A percentile compares a stretch with the other conserved stretches of the same genome.
These are phyloP conservation scores for Cylindrotheca fusiformis DNA, from an alignment of 108 stramenopile genomes.

Conservation along the genomic window DNA sequence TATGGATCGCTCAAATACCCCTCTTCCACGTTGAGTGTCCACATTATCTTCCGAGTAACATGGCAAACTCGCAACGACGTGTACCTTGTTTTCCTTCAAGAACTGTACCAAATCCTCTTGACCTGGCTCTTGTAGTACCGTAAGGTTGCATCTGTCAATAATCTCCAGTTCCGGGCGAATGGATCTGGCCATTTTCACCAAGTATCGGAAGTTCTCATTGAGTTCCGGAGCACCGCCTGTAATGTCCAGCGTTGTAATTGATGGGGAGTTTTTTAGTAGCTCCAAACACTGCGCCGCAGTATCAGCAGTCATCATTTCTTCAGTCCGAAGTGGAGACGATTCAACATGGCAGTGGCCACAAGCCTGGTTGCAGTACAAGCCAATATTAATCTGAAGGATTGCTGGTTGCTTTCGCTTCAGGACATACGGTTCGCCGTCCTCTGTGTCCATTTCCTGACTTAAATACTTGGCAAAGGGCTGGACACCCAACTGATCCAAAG, in stretches of 20 bases:
- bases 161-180: conserved; percentile 82
- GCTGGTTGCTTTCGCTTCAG: conserved; percentile 30
- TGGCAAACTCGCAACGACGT: conserved; percentile 89
- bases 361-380: conserved; percentile 97
- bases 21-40: conserved; percentile 91
- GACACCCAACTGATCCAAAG: conserved; percentile 80
- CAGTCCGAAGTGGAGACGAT: conserved; percentile 85
- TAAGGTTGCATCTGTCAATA: conserved; percentile 97
- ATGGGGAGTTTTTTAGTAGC: conserved; percentile 71
- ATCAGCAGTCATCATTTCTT: conserved; percentile 87
- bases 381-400: conserved; percentile 96
- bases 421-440: conserved; percentile 14
- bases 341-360: conserved; percentile 95
- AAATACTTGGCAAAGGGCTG: conserved; percentile 81
- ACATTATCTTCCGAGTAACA: conserved; percentile 95
- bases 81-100: conserved; percentile 84
- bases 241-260: conserved; percentile 87
- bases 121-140: conserved; percentile 92
- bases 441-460: conserved; percentile 20
- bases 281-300: conserved; percentile 86
- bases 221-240: conserved; percentile 98
- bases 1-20: conserved; percentile 93
- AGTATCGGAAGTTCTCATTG: conserved; percentile 83
- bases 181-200: conserved; percentile 81
- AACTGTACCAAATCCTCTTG: conserved; percentile 94